Evolutionary conservation across 306 rosid species (phyloP), one percentile per base, ranked within the genome.

Genomic region (Castanea crenata): DNA sequence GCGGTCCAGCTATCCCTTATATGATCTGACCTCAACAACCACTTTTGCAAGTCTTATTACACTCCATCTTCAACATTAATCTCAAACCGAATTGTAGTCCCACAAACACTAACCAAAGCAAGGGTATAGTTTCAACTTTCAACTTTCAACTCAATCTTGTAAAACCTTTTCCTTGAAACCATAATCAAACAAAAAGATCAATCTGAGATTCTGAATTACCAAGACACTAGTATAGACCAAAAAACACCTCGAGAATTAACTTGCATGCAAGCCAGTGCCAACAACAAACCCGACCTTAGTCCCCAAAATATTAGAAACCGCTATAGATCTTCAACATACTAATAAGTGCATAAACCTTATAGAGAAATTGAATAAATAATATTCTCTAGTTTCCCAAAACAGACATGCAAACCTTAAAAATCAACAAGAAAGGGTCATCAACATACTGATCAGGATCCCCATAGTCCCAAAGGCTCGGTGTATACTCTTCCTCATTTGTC

Each of bases 381-480:
- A 49, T 63, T n/a, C 19, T 34, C 41, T 29, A 0, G 69, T 63
- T 63, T 63, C 20, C 20, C 69, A 3, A 16, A 29, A 14, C 20
- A 19, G 46, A 51, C 56, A 59, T 72, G 64, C 72, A 72, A 34
- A 51, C 23, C 38, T 19, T 78, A 88, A 59, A 90, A 90, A 83
- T 92, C 95, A 74, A 86, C 70, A 88, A 86, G 73, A 86, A 85
- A 73, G 97, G 92, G 79, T 94, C 97, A 15, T 71, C 87, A 19
- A 41, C 46, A 41, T 41, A 41, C 46, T 90, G 91, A 71, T 92
- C 98, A 62, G 97, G 93, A 80, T 92, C 99, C 15, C 75, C 86
- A 27, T 95, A 92, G 77, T 95, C 99, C 97, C 97, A 92, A 14
- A 92, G 65, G 63, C 75, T 79, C 11, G 90, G 84, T 16, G 85